Conservation (phyloP, 2,329 filamentous ascomycete species). For the Aspergillus quadrilineatus region DNA sequence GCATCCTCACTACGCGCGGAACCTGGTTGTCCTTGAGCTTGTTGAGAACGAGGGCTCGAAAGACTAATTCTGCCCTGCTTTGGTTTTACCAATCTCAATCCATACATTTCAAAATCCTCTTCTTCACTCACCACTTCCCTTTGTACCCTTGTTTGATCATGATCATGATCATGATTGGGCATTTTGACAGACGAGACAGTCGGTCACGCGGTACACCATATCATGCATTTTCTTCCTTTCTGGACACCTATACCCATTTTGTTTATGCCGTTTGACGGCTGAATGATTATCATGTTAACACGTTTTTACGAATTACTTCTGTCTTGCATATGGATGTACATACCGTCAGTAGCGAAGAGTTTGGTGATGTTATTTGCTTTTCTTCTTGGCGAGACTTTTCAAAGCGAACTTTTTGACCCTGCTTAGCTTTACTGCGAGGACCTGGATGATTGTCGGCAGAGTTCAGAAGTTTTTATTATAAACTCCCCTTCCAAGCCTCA, state of each 20-base stretch:
- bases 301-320: background rate
- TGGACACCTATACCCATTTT: slow-evolving; percentile 9
- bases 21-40: slow-evolving; percentile 88
- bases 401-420: too few species aligned
- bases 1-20: slow-evolving; percentile 80
- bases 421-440: too few species aligned
- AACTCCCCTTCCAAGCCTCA: too few species aligned
- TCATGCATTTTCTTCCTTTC: background rate
- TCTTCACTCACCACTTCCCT: too few species aligned
- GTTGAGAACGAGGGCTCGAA: slow-evolving; percentile 84
- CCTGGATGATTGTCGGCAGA: too few species aligned
- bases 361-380: background rate
- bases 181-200: too few species aligned
- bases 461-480: too few species aligned
- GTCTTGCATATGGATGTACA: background rate
- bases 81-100: too few species aligned
- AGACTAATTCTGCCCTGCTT: slow-evolving; percentile 36
- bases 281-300: background rate
- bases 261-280: background rate
- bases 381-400: background rate
- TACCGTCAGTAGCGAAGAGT: background rate
- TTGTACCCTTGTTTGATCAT: too few species aligned
- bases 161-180: too few species aligned
- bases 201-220: too few species aligned
- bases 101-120: too few species aligned